A percentile compares a stretch with the other conserved stretches of the same genome.
phyloP scores from a whole-genome alignment of 176 grass and related monocot species.

The Avena insularis region DNA sequence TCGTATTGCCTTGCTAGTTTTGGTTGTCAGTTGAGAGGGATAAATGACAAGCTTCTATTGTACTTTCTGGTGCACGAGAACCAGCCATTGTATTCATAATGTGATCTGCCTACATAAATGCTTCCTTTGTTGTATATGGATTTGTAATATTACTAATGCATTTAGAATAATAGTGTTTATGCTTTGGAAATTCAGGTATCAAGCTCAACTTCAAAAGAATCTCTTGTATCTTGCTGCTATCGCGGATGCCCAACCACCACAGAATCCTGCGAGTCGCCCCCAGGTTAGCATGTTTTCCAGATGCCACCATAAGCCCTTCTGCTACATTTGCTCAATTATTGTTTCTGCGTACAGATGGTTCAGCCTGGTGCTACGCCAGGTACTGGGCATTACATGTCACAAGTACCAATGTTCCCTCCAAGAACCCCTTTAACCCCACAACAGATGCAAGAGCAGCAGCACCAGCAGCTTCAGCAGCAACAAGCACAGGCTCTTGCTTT shows the following conservation, averaged over 20 bases:
- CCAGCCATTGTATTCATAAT: background rate
- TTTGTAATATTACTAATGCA: conserved; percentile 13
- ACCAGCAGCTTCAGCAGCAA: conserved; percentile 70
- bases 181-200: conserved; percentile 70
- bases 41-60: conserved; percentile 3
- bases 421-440: conserved; percentile 79
- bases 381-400: conserved; percentile 73
- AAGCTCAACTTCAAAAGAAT: conserved; percentile 98
- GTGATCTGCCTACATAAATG: background rate
- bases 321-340: conserved; percentile 4
- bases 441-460: conserved; percentile 81
- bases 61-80: background rate
- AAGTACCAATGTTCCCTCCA: conserved; percentile 76
- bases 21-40: conserved; percentile 18
- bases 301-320: background rate
- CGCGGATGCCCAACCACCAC: conserved; percentile 87
- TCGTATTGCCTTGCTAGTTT: conserved; percentile 35
- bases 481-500: conserved; percentile 69
- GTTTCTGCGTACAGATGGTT: conserved; percentile 58
- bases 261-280: conserved; percentile 70
- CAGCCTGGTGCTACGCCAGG: conserved; percentile 61
- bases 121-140: background rate
- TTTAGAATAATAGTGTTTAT: conserved; percentile 36
- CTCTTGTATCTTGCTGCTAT: conserved; percentile 94
- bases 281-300: conserved; percentile 55